Conservation (phyloP, 495 filamentous ascomycete species). For the Lepidopterella palustris region DNA sequence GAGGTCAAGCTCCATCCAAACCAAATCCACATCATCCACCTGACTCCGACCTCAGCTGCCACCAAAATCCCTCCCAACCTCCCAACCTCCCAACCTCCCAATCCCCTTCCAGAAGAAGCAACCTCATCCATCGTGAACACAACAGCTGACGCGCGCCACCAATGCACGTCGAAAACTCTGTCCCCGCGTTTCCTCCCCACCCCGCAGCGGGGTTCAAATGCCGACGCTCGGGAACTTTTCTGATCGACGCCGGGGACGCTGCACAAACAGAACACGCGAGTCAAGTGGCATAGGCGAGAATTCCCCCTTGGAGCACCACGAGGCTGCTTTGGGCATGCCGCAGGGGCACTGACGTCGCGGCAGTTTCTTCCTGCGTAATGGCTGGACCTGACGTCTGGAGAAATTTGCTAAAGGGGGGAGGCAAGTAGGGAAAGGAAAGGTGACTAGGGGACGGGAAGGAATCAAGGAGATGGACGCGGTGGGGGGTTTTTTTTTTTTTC, state of each 20-base stretch:
- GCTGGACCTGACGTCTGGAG: too few species aligned
- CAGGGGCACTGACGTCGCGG: not conserved
- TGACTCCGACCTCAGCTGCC: not conserved
- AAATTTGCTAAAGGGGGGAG: too few species aligned
- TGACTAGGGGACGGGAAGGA: too few species aligned
- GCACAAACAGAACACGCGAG: too few species aligned
- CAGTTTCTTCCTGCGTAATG: too few species aligned
- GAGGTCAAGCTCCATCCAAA: not conserved
- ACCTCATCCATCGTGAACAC: not conserved
- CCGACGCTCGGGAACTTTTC: not conserved
- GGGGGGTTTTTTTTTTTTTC: too few species aligned
- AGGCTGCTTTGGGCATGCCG: not conserved
- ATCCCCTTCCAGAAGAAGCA: not conserved
- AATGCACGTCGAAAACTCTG: not conserved
- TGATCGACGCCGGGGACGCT: not conserved
- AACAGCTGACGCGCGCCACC: not conserved
- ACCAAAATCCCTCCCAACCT: not conserved
- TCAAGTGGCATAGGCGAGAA: too few species aligned
- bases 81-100: not conserved
- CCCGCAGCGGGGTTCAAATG: not conserved
- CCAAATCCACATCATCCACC: not conserved
- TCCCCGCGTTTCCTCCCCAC: not conserved
- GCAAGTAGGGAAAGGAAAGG: too few species aligned
- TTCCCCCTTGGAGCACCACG: not conserved
- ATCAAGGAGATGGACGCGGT: too few species aligned